These are phyloP conservation scores for Debaryomyces robertsiae DNA, from an alignment of 1,139 yeast species.

Conservation along the genomic window DNA sequence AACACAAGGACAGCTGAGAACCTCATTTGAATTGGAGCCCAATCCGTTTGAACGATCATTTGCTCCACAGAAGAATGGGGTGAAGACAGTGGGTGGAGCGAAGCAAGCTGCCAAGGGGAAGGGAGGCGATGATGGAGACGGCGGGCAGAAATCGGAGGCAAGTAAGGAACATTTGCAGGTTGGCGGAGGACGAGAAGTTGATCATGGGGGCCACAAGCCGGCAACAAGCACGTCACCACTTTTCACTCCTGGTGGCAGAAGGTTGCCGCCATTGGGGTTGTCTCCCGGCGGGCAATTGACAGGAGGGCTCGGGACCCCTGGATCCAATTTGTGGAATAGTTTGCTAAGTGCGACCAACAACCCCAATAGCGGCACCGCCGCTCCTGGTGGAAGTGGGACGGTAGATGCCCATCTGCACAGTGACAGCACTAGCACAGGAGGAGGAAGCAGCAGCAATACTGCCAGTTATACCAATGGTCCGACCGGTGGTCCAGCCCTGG, in stretches of 20 bases:
- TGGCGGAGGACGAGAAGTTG: conserved; percentile 34
- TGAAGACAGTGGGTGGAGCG: conserved; percentile 12
- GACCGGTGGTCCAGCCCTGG: conserved; percentile 11
- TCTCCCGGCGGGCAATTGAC: conserved; percentile 40
- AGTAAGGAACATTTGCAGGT: conserved; percentile 40
- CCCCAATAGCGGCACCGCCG: conserved; percentile 10
- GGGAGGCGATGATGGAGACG: conserved; percentile 5
- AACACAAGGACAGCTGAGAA: conserved; percentile 33
- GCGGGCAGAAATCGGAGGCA: conserved; percentile 12
- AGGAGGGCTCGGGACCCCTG: conserved; percentile 52
- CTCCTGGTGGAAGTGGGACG: conserved; percentile 2
- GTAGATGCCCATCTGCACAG: conserved; percentile 13
- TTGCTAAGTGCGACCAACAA: conserved; percentile 42
- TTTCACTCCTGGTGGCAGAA: conserved; percentile 63
- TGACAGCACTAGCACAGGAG: background rate
- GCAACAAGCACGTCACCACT: conserved; percentile 56
- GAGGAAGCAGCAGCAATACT: conserved; percentile 8
- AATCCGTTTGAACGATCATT: conserved; percentile 96
- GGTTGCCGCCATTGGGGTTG: conserved; percentile 56
- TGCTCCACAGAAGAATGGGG: conserved; percentile 53
- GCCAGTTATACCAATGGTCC: conserved; percentile 6
- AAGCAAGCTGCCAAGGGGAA: conserved; percentile 12
- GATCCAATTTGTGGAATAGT: conserved; percentile 49
- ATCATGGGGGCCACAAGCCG: conserved; percentile 27
- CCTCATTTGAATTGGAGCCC: conserved; percentile 80